Evolutionary conservation across 352 stramenopile species (phyloP).

Genomic region (Phytophthora meadii): DNA sequence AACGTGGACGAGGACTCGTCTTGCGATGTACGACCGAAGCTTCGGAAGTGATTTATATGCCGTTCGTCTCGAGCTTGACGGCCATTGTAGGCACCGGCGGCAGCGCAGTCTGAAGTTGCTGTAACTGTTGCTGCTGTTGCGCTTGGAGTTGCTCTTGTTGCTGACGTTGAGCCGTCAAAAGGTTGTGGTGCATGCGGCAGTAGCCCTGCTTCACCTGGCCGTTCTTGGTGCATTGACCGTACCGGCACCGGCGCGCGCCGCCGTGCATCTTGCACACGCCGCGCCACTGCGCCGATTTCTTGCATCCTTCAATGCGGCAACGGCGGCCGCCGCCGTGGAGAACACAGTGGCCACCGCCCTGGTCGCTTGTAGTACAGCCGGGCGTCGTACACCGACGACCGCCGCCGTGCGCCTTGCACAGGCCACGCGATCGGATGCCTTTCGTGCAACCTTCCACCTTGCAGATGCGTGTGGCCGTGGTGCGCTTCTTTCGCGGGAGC

Average conservation of each 20-base stretch:
- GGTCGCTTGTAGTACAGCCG: conserved; percentile 84
- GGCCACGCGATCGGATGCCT: conserved; percentile 75
- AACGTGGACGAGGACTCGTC: conserved; percentile 18
- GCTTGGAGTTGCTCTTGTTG: conserved; percentile 46
- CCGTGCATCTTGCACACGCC: conserved; percentile 89
- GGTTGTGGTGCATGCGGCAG: conserved; percentile 80
- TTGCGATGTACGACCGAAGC: conserved; percentile 34
- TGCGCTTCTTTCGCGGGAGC: conserved; percentile 62
- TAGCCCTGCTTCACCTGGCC: conserved; percentile 83
- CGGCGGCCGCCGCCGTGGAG: conserved; percentile 82
- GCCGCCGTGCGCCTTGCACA: conserved; percentile 88
- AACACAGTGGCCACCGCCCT: conserved; percentile 86
- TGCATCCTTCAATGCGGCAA: conserved; percentile 80
- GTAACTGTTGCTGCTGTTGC: conserved; percentile 31
- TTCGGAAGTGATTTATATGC: conserved; percentile 37
- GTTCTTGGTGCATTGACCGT: conserved; percentile 84
- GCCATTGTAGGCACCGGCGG: conserved; percentile 9
- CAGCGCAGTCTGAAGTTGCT: conserved; percentile 17
- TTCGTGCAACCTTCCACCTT: conserved; percentile 78
- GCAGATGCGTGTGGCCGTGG: conserved; percentile 68
- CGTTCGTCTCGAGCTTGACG: conserved; percentile 28
- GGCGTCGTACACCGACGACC: conserved; percentile 82
- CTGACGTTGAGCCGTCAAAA: conserved; percentile 52
- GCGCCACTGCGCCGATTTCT: conserved; percentile 82
- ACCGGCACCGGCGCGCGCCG: conserved; percentile 76